These are phyloP conservation scores for Colletotrichum gigasporum DNA, from an alignment of 2,329 filamentous ascomycete species.

Conservation along the genomic window DNA sequence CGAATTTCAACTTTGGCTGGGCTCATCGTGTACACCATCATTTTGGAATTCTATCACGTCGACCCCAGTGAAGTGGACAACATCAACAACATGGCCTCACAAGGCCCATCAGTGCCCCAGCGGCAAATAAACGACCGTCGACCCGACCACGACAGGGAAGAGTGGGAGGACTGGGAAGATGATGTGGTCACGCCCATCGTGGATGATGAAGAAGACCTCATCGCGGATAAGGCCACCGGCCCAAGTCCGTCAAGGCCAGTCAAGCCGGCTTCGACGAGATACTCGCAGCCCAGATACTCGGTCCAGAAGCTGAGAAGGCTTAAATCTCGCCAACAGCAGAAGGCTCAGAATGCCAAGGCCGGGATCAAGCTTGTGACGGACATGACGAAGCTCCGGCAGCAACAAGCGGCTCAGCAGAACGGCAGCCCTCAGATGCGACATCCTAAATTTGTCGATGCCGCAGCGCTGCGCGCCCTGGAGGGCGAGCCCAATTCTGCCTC, in stretches of 20 bases:
- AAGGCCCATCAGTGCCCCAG: neutral
- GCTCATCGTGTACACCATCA: neutral
- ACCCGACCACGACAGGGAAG: slow-evolving; percentile 41
- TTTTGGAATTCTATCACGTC: neutral
- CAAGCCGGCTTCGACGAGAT: slow-evolving; percentile 22
- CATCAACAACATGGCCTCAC: slow-evolving; percentile 18
- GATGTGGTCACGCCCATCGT: slow-evolving; percentile 53
- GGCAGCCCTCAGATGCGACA: slow-evolving; percentile 39
- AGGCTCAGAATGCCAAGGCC: slow-evolving; percentile 66
- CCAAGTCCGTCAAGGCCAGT: slow-evolving; percentile 24
- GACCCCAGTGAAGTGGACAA: neutral
- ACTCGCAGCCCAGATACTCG: slow-evolving; percentile 42
- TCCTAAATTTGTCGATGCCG: slow-evolving; percentile 66
- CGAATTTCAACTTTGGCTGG: neutral
- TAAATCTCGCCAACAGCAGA: slow-evolving; percentile 70
- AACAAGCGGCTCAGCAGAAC: slow-evolving; percentile 45
- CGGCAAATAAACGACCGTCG: neutral
- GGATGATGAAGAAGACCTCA: slow-evolving; percentile 46
- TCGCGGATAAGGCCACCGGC: slow-evolving; percentile 29
- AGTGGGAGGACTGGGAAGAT: slow-evolving; percentile 66
- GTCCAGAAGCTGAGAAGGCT: slow-evolving; percentile 53
- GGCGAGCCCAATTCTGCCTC: slow-evolving; percentile 63
- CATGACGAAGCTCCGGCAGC: slow-evolving; percentile 63
- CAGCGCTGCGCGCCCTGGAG: slow-evolving; percentile 67
- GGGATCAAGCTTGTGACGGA: slow-evolving; percentile 77